These are phyloP conservation scores for Condylostoma magnum DNA, from an alignment of 169 alveolate genomes.

Conservation along the genomic window DNA sequence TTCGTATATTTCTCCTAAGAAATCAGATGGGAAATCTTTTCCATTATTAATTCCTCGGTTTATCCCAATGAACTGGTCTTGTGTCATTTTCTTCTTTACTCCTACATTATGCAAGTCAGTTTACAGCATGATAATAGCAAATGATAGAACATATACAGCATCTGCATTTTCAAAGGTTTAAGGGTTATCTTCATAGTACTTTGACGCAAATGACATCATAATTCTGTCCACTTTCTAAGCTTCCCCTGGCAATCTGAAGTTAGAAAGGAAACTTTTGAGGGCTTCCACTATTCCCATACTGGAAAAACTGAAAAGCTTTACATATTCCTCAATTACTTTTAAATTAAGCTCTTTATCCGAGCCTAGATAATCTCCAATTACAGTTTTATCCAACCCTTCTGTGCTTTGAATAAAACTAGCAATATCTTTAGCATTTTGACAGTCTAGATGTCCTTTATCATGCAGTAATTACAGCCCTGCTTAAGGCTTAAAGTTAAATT, in stretches of 20 bases:
- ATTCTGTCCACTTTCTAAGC: conserved; percentile 92
- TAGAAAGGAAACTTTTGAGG: conserved; percentile 80
- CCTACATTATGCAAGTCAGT: neutral
- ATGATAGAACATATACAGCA: conserved; percentile 86
- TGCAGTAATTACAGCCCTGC: conserved; percentile 65
- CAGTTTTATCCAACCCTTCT: conserved; percentile 65
- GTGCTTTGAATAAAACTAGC: conserved; percentile 70
- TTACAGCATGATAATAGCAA: conserved; percentile 73
- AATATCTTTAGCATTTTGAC: conserved; percentile 61
- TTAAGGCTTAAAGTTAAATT: conserved; percentile 81
- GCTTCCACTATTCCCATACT: conserved; percentile 41
- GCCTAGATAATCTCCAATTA: conserved; percentile 86
- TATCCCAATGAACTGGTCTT: conserved; percentile 52
- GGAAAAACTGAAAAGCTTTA: conserved; percentile 70
- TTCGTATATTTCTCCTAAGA: conserved; percentile 59
- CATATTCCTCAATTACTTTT: conserved; percentile 70
- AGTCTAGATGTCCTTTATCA: conserved; percentile 50
- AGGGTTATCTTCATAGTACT: conserved; percentile 86
- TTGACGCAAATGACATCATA: conserved; percentile 89
- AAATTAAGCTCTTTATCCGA: conserved; percentile 69
- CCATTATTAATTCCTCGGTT: conserved; percentile 58
- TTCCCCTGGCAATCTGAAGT: conserved; percentile 94
- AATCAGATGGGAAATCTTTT: conserved; percentile 58
- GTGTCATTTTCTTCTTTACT: conserved; percentile 49
- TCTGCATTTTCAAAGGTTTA: conserved; percentile 82